phyloP scores from a whole-genome alignment of 2,329 filamentous ascomycete species.

The Calonectria hongkongensis region DNA sequence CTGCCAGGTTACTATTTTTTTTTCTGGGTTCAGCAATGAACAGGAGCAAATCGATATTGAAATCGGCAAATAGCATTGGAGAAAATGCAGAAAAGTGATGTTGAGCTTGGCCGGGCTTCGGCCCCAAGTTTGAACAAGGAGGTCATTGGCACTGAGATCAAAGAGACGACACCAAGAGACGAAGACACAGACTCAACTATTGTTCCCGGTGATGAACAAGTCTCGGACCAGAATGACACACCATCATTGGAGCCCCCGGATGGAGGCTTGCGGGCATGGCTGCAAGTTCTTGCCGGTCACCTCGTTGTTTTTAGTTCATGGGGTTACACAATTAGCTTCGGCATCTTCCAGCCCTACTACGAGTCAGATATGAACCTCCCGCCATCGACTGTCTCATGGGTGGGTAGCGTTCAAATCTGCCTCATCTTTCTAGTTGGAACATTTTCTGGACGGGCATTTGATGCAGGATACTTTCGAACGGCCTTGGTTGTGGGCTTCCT shows the following conservation, averaged over 20 bases:
- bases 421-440: conserved; percentile 64
- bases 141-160: background rate
- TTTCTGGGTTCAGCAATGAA: background rate
- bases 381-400: conserved; percentile 67
- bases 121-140: background rate
- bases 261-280: conserved; percentile 61
- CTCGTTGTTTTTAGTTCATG: conserved; percentile 62
- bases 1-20: conserved; percentile 2
- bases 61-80: conserved; percentile 6
- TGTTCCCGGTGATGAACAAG: conserved; percentile 24
- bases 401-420: conserved; percentile 68
- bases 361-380: conserved; percentile 55
- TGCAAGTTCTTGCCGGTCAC: conserved; percentile 62
- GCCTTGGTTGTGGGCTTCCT: conserved; percentile 60
- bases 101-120: conserved; percentile 17
- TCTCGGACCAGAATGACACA: background rate
- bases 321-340: conserved; percentile 64
- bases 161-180: conserved; percentile 21
- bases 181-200: conserved; percentile 29
- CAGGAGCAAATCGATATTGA: background rate
- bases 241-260: conserved; percentile 56
- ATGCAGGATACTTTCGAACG: conserved; percentile 63
- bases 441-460: conserved; percentile 64
- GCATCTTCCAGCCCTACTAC: conserved; percentile 64
- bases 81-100: conserved; percentile 13